Evolutionary conservation across 2,329 filamentous ascomycete genomes (phyloP).

Genomic region (Domatiomyces catenatus): DNA sequence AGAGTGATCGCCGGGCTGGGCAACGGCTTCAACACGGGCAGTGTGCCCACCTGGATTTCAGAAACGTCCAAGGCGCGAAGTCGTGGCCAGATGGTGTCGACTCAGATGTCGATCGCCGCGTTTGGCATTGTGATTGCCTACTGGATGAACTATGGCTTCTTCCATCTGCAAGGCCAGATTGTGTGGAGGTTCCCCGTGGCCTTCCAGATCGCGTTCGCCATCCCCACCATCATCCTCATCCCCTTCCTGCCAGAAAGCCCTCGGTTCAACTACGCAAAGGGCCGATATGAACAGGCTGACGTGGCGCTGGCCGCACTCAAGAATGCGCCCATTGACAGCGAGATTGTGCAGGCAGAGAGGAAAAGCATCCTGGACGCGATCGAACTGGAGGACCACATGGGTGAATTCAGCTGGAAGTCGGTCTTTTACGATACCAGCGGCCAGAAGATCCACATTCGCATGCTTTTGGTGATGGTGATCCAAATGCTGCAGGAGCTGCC

Average conservation of each 20-base stretch:
- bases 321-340: slow-evolving; percentile 9
- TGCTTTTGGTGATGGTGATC: slow-evolving; percentile 3
- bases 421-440: slow-evolving; percentile 7
- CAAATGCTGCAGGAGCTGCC: slow-evolving; percentile 6
- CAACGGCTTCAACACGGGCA: slow-evolving; percentile 37
- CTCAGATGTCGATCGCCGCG: slow-evolving; percentile 37
- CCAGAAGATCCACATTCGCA: slow-evolving; percentile 5
- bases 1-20: slow-evolving; percentile 34
- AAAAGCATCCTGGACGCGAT: slow-evolving; percentile 5
- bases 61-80: slow-evolving; percentile 32
- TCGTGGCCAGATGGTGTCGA: slow-evolving; percentile 32
- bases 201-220: slow-evolving; percentile 35
- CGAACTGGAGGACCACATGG: slow-evolving; percentile 4
- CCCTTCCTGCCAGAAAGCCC: slow-evolving; percentile 34
- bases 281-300: slow-evolving; percentile 30
- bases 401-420: slow-evolving; percentile 4
- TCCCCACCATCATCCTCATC: slow-evolving; percentile 29
- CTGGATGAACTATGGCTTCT: slow-evolving; percentile 40
- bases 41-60: slow-evolving; percentile 36
- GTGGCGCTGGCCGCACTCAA: slow-evolving; percentile 35
- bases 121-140: slow-evolving; percentile 35
- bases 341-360: slow-evolving; percentile 5
- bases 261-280: slow-evolving; percentile 31
- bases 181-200: slow-evolving; percentile 32
- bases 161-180: slow-evolving; percentile 28